Conservation (phyloP, 441 rosid species). For the Arabidopsis lyrata region DNA sequence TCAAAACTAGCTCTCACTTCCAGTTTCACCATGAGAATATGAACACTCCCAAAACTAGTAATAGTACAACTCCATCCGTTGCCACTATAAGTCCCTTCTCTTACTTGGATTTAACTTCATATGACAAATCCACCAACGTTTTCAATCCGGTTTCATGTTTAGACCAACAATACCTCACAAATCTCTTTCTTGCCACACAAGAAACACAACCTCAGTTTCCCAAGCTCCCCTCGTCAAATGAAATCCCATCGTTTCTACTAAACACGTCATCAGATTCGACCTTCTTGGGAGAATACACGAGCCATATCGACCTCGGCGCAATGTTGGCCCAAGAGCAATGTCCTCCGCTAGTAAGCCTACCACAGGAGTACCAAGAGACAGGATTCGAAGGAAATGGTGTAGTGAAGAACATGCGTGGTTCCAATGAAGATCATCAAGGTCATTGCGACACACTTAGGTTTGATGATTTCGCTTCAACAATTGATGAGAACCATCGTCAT, state of each 20-base stretch:
- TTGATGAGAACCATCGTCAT: slow-evolving; percentile 19
- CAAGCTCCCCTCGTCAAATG: slow-evolving; percentile 20
- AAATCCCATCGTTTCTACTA: slow-evolving; percentile 37
- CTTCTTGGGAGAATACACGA: slow-evolving; percentile 38
- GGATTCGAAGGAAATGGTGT: slow-evolving; percentile 23
- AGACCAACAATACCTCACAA: slow-evolving; percentile 50
- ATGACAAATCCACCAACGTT: slow-evolving; percentile 47
- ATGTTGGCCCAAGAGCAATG: slow-evolving; percentile 44
- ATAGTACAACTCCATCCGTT: slow-evolving; percentile 2
- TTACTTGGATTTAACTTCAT: slow-evolving; percentile 49
- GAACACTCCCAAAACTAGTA: slow-evolving; percentile 30
- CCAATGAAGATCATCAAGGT: slow-evolving; percentile 27
- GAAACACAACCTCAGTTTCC: slow-evolving; percentile 44
- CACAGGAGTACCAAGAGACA: slow-evolving; percentile 41
- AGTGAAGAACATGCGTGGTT: slow-evolving; percentile 32
- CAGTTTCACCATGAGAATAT: slow-evolving; percentile 47
- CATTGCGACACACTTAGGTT: slow-evolving; percentile 7
- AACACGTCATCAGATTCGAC: slow-evolving; percentile 33
- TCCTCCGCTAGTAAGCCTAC: slow-evolving; percentile 41
- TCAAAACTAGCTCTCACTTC: slow-evolving; percentile 45
- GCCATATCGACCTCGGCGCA: slow-evolving; percentile 35
- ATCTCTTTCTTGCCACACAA: slow-evolving; percentile 54
- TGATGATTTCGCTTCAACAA: slow-evolving; percentile 15
- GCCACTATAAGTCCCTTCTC: slow-evolving; percentile 42
- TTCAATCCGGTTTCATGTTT: slow-evolving; percentile 42